These are phyloP conservation scores for Backusella morwellensis DNA, from an alignment of 192 early-diverging fungal species.

Conservation along the genomic window DNA sequence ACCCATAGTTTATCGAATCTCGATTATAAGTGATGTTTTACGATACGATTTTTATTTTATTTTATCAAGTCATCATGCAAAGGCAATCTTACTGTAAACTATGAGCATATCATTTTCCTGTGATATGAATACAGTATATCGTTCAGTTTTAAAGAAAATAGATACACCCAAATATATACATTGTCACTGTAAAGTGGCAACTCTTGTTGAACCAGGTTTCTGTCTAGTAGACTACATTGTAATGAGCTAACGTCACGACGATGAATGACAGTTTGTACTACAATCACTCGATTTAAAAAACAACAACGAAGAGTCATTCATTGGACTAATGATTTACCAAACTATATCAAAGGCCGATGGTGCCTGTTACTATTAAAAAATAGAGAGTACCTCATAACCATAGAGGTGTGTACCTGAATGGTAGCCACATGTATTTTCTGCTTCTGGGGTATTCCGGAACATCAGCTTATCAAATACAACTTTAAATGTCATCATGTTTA, in stretches of 20 bases:
- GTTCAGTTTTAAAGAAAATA: not conserved
- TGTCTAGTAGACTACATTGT: not conserved
- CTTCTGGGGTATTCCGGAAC: no score
- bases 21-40: not conserved
- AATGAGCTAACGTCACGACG: not conserved
- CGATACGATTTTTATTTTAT: not conserved
- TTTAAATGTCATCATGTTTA: no score
- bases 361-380: no score
- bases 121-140: not conserved
- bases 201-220: not conserved
- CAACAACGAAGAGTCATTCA: not conserved
- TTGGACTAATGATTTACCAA: not conserved
- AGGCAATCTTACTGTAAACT: not conserved
- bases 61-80: not conserved
- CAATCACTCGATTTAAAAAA: not conserved
- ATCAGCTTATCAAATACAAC: no score
- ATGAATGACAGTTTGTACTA: not conserved
- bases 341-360: no score
- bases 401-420: not conserved
- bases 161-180: not conserved
- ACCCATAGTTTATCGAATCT: no score
- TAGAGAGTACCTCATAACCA: not conserved
- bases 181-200: not conserved
- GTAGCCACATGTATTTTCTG: not conserved
- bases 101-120: not conserved